Evolutionary conservation across 139 green algal species (phyloP).

Genomic region (Chlamydomonas incerta): DNA sequence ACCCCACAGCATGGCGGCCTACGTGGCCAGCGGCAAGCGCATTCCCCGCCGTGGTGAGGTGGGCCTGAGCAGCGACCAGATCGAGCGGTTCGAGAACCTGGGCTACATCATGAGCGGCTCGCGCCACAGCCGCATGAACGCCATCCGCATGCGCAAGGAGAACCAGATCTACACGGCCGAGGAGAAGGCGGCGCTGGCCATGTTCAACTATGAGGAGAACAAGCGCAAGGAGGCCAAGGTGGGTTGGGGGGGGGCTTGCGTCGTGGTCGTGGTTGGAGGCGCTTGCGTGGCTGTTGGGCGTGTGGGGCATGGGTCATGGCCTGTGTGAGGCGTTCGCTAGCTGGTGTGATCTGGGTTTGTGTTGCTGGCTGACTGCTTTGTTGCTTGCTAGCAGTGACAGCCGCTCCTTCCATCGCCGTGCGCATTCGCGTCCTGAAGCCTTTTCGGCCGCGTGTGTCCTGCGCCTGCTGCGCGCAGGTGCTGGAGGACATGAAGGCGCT

Average conservation of each 20-base stretch:
- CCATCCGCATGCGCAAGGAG: slow-evolving; percentile 95
- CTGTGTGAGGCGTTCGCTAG: too few species aligned
- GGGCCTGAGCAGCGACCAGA: slow-evolving; percentile 89
- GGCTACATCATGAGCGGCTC: slow-evolving; percentile 97
- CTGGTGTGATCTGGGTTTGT: too few species aligned
- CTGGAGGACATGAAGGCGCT: slow-evolving; percentile 88
- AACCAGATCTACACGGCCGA: slow-evolving; percentile 98
- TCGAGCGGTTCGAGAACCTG: slow-evolving; percentile 91
- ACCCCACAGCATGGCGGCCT: slow-evolving; percentile 88
- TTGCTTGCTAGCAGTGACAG: too few species aligned
- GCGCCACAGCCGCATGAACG: slow-evolving; percentile 97
- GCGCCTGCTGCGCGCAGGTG: too few species aligned
- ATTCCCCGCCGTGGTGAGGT: slow-evolving; percentile 97
- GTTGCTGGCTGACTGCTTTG: too few species aligned
- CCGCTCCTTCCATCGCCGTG: too few species aligned
- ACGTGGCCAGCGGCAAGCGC: slow-evolving; percentile 92
- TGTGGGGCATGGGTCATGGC: too few species aligned
- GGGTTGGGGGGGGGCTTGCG: too few species aligned
- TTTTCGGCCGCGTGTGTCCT: too few species aligned
- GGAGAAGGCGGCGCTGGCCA: slow-evolving; percentile 97
- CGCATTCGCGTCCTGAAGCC: too few species aligned
- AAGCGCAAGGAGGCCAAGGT: slow-evolving; percentile 90
- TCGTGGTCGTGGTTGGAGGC: too few species aligned
- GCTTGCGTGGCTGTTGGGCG: too few species aligned
- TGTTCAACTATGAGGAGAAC: slow-evolving; percentile 99